Evolutionary conservation across 1,284 basidiomycete species (phyloP).

Genomic region (Ustilago sp.): DNA sequence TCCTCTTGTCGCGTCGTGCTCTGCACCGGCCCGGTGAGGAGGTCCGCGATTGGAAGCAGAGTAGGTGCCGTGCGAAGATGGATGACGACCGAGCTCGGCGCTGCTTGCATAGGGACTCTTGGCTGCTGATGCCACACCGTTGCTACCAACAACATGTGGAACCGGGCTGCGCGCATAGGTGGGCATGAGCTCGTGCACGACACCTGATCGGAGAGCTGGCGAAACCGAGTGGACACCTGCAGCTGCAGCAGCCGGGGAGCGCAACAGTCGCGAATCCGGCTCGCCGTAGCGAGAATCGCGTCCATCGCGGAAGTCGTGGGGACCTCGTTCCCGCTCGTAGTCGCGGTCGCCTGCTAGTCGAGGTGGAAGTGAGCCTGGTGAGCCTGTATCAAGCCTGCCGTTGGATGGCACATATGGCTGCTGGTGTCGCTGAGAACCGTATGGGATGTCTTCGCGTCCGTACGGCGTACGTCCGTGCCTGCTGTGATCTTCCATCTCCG

Average conservation of each 20-base stretch:
- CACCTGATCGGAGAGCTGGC: conserved; percentile 23
- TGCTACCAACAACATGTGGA: conserved; percentile 16
- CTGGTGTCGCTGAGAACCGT: conserved; percentile 28
- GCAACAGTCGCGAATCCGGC: conserved; percentile 16
- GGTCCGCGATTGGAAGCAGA: conserved; percentile 13
- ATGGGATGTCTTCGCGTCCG: conserved; percentile 20
- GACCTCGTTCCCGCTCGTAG: conserved; percentile 29
- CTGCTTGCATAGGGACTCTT: conserved; percentile 22
- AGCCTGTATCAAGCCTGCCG: conserved; percentile 20
- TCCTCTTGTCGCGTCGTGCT: conserved; percentile 7
- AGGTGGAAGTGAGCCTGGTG: conserved; percentile 28
- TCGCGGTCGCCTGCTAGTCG: conserved; percentile 26
- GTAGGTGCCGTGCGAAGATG: conserved; percentile 17
- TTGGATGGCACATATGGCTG: conserved; percentile 30
- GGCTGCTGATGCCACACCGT: conserved; percentile 11
- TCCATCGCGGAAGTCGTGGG: conserved; percentile 16
- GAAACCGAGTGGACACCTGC: conserved; percentile 17
- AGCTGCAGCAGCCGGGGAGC: conserved; percentile 22
- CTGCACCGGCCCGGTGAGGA: conserved; percentile 10
- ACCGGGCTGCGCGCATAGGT: conserved; percentile 23
- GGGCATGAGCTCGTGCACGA: conserved; percentile 24
- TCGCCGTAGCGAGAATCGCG: conserved; percentile 25
- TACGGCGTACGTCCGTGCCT: conserved; percentile 11
- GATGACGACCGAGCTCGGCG: conserved; percentile 11
- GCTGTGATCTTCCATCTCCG: conserved; percentile 16